A percentile compares a stretch with the other conserved stretches of the same genome.
phyloP scores from a whole-genome alignment of 2,329 filamentous ascomycete genomes.

The Phaeosphaeriaceae sp. region DNA sequence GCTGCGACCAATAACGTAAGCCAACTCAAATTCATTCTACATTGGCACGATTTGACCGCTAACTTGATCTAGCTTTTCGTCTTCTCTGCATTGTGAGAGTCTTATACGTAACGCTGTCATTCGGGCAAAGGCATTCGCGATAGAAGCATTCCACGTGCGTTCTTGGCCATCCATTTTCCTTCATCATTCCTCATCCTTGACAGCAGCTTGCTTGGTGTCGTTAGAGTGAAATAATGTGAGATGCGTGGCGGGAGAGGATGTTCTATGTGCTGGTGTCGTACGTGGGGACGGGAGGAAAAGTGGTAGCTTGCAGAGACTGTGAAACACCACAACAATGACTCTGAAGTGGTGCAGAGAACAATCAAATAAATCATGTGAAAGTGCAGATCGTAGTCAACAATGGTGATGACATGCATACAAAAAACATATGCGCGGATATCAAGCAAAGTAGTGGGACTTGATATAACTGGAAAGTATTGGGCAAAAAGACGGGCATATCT shows the following conservation, averaged over 20 bases:
- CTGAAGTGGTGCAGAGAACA: constrained; percentile 38
- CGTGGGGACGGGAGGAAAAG: constrained; percentile 28
- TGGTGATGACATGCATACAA: not conserved
- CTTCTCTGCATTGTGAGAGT: constrained; percentile 60
- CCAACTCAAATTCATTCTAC: constrained; percentile 19
- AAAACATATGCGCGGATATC: no score
- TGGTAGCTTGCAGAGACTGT: no score
- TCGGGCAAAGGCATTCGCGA: constrained; percentile 31
- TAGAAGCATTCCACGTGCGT: constrained; percentile 36
- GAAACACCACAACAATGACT: constrained; percentile 41
- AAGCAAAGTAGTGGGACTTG: no score
- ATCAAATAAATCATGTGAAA: constrained; percentile 33
- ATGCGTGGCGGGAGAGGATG: constrained; percentile 28
- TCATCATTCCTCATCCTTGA: constrained; percentile 37
- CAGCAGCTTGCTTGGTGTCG: constrained; percentile 33
- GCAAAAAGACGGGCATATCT: no score
- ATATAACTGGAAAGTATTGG: not conserved
- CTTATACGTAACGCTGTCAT: constrained; percentile 29
- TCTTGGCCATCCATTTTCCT: constrained; percentile 38
- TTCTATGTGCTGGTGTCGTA: constrained; percentile 34
- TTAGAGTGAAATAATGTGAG: constrained; percentile 39
- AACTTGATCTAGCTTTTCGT: constrained; percentile 57
- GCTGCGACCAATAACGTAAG: constrained; percentile 99
- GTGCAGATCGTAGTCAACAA: not conserved
- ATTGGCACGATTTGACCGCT: not conserved